Evolutionary conservation across 1,139 yeast genomes (phyloP).

Genomic region (Kazachstania sp.): DNA sequence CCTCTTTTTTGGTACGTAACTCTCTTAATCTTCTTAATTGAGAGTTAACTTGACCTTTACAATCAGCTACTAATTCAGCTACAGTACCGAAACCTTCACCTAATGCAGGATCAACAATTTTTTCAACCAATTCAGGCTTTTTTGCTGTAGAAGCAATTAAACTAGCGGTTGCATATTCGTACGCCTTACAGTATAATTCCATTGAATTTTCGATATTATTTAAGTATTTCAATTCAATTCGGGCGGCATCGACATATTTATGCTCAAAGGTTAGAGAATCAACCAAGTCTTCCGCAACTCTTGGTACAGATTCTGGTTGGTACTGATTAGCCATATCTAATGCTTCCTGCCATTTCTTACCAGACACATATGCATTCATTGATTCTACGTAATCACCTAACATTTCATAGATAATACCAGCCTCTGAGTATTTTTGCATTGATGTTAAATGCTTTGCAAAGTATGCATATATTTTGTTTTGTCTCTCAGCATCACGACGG

Average conservation of each 20-base stretch:
- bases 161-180: conserved; percentile 68
- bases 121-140: conserved; percentile 42
- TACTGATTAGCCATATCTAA: conserved; percentile 46
- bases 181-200: conserved; percentile 62
- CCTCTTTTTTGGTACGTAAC: conserved; percentile 68
- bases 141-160: conserved; percentile 45
- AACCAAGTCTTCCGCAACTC: conserved; percentile 52
- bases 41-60: conserved; percentile 73
- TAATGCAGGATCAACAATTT: conserved; percentile 61
- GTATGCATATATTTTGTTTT: conserved; percentile 44
- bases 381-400: conserved; percentile 53
- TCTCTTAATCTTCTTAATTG: conserved; percentile 81
- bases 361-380: conserved; percentile 56
- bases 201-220: conserved; percentile 56
- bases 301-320: conserved; percentile 34
- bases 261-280: conserved; percentile 58
- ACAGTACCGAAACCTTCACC: conserved; percentile 82
- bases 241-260: conserved; percentile 76
- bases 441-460: conserved; percentile 58
- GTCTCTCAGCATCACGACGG: conserved; percentile 49
- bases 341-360: conserved; percentile 82
- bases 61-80: conserved; percentile 87
- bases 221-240: conserved; percentile 57
- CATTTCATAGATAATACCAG: conserved; percentile 72
- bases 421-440: conserved; percentile 52